Conservation (phyloP, 2,329 filamentous ascomycete species). For the Hypoxylon sp. region DNA sequence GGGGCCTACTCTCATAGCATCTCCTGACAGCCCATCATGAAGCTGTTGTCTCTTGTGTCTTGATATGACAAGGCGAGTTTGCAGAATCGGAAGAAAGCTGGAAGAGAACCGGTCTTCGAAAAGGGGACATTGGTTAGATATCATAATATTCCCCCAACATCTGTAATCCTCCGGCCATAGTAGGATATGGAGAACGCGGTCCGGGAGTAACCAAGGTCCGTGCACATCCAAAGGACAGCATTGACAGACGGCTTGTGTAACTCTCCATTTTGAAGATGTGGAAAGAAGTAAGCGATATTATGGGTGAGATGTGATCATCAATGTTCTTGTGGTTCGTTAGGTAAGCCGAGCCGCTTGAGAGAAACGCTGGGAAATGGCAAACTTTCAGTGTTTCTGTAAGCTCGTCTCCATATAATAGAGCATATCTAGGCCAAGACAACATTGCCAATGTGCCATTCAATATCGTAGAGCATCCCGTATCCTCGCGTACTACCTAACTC, state of each 20-base stretch:
- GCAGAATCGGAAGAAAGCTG: background rate
- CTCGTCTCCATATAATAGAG: background rate
- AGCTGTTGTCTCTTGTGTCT: background rate
- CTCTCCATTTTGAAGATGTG: conserved; percentile 1
- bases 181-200: conserved; percentile 14
- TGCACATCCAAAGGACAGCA: conserved; percentile 6
- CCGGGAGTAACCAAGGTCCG: conserved; percentile 20
- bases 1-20: background rate
- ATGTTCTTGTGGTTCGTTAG: conserved; percentile 1
- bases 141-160: conserved; percentile 1
- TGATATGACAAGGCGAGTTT: background rate
- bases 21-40: background rate
- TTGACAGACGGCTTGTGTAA: background rate
- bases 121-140: background rate
- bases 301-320: conserved; percentile 6
- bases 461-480: background rate
- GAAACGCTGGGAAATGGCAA: background rate
- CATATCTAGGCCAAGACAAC: background rate
- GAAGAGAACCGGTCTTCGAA: background rate
- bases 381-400: background rate
- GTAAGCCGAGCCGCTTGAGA: conserved; percentile 2
- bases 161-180: background rate
- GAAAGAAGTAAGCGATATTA: conserved; percentile 3
- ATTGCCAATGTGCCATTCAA: background rate
- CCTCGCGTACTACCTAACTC: background rate